Evolutionary conservation across 345 rosid species (phyloP).

Genomic region (Brassica cretica): DNA sequence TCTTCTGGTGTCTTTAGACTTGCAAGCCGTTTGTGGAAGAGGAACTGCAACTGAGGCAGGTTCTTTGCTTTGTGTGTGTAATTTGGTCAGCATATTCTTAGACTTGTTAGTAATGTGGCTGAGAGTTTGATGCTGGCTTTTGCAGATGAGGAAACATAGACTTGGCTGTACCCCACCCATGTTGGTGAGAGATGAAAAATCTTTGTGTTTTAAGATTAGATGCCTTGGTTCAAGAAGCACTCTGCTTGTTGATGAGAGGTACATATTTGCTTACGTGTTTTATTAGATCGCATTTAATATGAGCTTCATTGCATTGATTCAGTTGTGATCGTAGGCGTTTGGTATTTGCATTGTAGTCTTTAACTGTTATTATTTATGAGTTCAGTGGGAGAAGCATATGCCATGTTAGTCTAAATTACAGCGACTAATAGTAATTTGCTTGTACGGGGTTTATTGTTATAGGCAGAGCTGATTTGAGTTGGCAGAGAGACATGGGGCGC

Average conservation of each 20-base stretch:
- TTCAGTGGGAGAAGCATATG: background rate
- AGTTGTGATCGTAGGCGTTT: constrained; percentile 7
- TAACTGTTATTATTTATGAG: background rate
- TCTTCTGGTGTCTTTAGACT: constrained; percentile 7
- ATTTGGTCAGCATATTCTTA: constrained; percentile 6
- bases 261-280: background rate
- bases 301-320: background rate
- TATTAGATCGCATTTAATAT: background rate
- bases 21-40: constrained; percentile 24
- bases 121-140: constrained; percentile 22
- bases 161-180: constrained; percentile 10
- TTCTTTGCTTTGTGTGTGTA: constrained; percentile 24
- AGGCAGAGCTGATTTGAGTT: background rate
- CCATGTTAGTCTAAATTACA: background rate
- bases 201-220: background rate
- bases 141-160: constrained; percentile 3
- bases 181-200: constrained; percentile 15
- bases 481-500: background rate
- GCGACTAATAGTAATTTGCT: background rate
- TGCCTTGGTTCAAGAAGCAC: constrained; percentile 3
- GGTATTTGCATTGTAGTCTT: background rate
- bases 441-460: background rate
- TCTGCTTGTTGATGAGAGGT: constrained; percentile 21
- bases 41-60: constrained; percentile 12
- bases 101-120: constrained; percentile 7